These are phyloP conservation scores for Ceratocystis harringtonii DNA, from an alignment of 2,329 filamentous ascomycete species.

Conservation along the genomic window DNA sequence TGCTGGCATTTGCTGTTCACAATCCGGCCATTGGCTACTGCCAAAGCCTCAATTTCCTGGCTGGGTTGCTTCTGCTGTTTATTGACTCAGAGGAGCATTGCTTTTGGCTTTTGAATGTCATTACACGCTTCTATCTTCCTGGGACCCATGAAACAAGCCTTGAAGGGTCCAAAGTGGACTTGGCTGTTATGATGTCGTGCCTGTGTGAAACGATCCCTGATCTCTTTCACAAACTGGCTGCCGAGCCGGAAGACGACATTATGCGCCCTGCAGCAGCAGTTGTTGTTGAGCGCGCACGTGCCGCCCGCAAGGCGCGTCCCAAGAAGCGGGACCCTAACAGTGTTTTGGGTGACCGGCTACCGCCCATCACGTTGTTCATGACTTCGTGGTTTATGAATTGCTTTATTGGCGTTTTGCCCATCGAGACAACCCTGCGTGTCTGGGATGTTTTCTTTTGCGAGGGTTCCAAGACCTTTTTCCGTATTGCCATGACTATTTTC, in stretches of 20 bases:
- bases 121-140: slow-evolving; percentile 74
- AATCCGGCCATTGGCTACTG: slow-evolving; percentile 90
- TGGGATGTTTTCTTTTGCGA: slow-evolving; percentile 97
- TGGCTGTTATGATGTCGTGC: slow-evolving; percentile 80
- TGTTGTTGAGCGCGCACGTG: slow-evolving; percentile 17
- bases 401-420: slow-evolving; percentile 82
- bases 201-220: slow-evolving; percentile 68
- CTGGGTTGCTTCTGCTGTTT: slow-evolving; percentile 77
- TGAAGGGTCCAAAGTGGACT: slow-evolving; percentile 83
- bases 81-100: slow-evolving; percentile 76
- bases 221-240: slow-evolving; percentile 78
- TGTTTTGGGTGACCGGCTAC: slow-evolving; percentile 43
- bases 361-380: slow-evolving; percentile 81
- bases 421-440: slow-evolving; percentile 79
- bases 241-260: slow-evolving; percentile 46
- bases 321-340: slow-evolving; percentile 28
- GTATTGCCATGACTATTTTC: slow-evolving; percentile 80
- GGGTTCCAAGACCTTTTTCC: slow-evolving; percentile 84
- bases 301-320: slow-evolving; percentile 21
- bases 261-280: slow-evolving; percentile 23
- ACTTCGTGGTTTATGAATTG: slow-evolving; percentile 98
- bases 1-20: slow-evolving; percentile 81
- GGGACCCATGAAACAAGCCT: slow-evolving; percentile 84
- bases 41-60: slow-evolving; percentile 88
- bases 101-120: slow-evolving; percentile 86